A percentile compares a stretch with the other conserved stretches of the same genome.
Evolutionary conservation across 352 stramenopile genomes (phyloP).

Genomic region (Aphanomyces invadans): DNA sequence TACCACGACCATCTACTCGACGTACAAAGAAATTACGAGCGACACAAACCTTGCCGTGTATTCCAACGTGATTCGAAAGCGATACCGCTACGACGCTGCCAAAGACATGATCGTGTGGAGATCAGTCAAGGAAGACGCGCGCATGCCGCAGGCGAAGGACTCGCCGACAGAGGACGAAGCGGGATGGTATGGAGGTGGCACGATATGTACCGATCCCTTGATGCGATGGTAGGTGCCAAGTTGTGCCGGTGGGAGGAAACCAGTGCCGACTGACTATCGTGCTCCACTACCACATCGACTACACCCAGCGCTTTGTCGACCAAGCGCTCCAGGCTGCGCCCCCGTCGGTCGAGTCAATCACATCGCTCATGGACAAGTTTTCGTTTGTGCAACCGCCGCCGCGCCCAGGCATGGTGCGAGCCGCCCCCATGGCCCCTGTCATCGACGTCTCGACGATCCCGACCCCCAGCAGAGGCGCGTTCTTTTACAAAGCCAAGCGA

Average conservation of each 20-base stretch:
- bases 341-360: background rate
- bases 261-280: background rate
- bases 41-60: background rate
- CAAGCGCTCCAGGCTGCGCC: too few relatives aligned
- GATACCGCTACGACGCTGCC: background rate
- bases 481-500: background rate
- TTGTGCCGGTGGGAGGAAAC: background rate
- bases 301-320: too few relatives aligned
- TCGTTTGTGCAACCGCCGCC: background rate
- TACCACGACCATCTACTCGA: too few relatives aligned
- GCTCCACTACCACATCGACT: background rate
- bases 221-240: background rate
- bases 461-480: background rate
- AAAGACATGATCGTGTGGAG: background rate
- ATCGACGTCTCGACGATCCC: background rate
- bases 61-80: constrained; percentile 16
- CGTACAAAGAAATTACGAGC: too few relatives aligned
- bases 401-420: background rate
- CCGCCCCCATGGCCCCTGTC: background rate
- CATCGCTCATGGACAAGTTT: constrained; percentile 1
- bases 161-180: background rate
- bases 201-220: too few relatives aligned
- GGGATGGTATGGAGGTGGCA: constrained; percentile 3
- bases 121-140: constrained; percentile 13
- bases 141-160: background rate